Evolutionary conservation across 164 flowering plant genomes (phyloP).

Genomic region (Berberis vulgaris): DNA sequence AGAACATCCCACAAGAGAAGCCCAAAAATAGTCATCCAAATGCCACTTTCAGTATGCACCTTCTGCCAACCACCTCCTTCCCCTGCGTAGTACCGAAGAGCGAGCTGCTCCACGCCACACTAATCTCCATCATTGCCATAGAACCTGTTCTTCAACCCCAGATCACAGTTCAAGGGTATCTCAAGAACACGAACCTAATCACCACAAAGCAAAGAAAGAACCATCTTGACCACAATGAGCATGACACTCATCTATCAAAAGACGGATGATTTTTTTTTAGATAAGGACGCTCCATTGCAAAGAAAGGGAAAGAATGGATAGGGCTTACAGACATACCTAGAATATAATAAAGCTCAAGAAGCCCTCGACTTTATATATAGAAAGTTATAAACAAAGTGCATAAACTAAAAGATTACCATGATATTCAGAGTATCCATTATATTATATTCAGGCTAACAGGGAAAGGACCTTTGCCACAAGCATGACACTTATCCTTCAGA

Average conservation of each 20-base stretch:
- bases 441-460: too few species aligned
- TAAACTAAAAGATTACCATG: too few species aligned
- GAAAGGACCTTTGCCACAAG: too few species aligned
- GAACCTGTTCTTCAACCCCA: conserved; percentile 70
- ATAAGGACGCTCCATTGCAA: not conserved
- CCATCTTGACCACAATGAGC: conserved; percentile 3
- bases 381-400: too few species aligned
- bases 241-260: not conserved
- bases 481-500: too few species aligned
- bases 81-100: conserved; percentile 73
- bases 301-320: not conserved
- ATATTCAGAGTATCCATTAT: too few species aligned
- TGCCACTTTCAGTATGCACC: conserved; percentile 84
- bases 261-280: not conserved
- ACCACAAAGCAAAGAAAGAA: conserved; percentile 4
- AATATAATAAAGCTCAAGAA: too few species aligned
- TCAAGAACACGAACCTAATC: conserved; percentile 65
- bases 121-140: conserved; percentile 89
- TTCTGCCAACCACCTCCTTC: conserved; percentile 94
- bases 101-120: conserved; percentile 91
- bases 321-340: too few species aligned
- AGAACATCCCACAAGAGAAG: conserved; percentile 92
- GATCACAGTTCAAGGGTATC: conserved; percentile 70
- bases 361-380: too few species aligned
- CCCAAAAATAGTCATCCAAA: conserved; percentile 91